These are phyloP conservation scores for Yarrowia deformans DNA, from an alignment of 805 yeast species.

Conservation along the genomic window DNA sequence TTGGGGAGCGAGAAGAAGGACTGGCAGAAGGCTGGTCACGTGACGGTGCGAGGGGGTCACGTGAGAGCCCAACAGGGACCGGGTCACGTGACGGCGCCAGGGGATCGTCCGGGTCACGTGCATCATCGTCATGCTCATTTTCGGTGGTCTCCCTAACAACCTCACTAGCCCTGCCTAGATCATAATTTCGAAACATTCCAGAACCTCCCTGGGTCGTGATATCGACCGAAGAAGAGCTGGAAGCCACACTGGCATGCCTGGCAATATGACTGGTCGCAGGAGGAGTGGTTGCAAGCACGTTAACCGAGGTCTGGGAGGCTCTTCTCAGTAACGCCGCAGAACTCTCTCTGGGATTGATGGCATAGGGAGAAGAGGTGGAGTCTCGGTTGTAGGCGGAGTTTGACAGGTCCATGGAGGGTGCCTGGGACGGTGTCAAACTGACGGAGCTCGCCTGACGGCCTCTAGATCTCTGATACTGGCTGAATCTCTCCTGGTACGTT, in stretches of 20 bases:
- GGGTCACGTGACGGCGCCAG: not conserved
- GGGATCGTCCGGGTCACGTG: not conserved
- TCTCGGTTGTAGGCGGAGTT: not conserved
- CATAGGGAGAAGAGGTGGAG: too few species aligned
- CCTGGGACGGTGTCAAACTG: conserved; percentile 1
- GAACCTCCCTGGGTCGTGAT: conserved; percentile 13
- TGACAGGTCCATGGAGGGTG: conserved; percentile 14
- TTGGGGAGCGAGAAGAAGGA: too few species aligned
- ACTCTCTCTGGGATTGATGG: conserved; percentile 2
- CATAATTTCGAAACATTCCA: conserved; percentile 12
- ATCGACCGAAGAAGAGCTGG: conserved; percentile 19
- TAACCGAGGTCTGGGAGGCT: conserved; percentile 30
- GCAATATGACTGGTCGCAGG: not conserved
- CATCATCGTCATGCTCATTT: not conserved
- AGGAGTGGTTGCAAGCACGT: conserved; percentile 29
- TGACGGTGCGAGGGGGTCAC: too few species aligned
- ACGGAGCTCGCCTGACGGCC: not conserved
- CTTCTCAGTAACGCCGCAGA: conserved; percentile 5
- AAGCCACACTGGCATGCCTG: not conserved
- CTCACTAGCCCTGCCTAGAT: not conserved
- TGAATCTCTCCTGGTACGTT: conserved; percentile 13
- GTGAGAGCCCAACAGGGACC: not conserved
- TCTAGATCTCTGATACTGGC: conserved; percentile 14
- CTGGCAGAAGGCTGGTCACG: too few species aligned
- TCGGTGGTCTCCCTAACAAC: not conserved